These are phyloP conservation scores for Acacia melanoxylon DNA, from an alignment of 306 rosid species.

Conservation along the genomic window DNA sequence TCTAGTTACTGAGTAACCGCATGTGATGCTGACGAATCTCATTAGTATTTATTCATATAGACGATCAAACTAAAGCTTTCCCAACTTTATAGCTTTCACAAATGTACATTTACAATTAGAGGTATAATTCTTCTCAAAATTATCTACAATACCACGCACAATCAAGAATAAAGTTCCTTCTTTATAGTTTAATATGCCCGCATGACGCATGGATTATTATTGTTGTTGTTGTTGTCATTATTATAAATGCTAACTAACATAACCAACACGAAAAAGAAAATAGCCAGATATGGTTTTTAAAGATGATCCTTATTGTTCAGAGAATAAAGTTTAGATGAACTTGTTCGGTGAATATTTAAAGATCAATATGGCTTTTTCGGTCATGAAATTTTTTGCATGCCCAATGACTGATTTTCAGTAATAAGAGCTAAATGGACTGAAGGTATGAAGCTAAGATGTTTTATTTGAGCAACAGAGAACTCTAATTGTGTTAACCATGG, in stretches of 20 bases:
- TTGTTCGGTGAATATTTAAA: background rate
- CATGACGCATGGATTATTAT: background rate
- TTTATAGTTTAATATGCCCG: background rate
- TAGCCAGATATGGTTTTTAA: background rate
- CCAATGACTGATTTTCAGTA: background rate
- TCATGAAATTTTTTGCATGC: background rate
- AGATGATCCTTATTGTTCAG: conserved; percentile 9
- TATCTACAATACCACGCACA: background rate
- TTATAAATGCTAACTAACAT: background rate
- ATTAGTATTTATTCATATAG: conserved; percentile 12
- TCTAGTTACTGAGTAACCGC: conserved; percentile 36
- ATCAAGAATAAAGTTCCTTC: background rate
- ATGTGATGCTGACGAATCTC: conserved; percentile 41
- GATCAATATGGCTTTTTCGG: background rate
- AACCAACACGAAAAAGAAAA: background rate
- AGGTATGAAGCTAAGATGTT: background rate
- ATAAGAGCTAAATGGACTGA: background rate
- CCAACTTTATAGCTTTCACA: background rate
- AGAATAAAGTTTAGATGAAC: background rate
- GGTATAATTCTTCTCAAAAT: background rate
- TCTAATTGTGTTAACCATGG: background rate
- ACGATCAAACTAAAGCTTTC: background rate
- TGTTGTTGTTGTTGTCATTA: no score
- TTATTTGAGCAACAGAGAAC: background rate
- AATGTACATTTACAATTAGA: conserved; percentile 7